Evolutionary conservation across 805 yeast genomes (phyloP), one percentile per base, ranked within the genome.

Genomic region (Grigorovia yakushimaensis): DNA sequence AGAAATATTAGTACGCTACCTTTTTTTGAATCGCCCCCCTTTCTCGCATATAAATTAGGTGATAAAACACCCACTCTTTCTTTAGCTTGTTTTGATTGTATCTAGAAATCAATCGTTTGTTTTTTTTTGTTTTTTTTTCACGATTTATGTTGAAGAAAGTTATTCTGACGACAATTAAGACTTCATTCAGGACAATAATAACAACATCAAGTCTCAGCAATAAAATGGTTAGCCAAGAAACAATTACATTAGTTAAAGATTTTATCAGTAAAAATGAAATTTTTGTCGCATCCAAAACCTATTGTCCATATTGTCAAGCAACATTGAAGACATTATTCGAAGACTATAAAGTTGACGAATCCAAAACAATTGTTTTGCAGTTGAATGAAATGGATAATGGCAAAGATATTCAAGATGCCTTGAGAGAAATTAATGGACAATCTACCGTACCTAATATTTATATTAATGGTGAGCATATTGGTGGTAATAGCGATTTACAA

Each of bases 401-500:
- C 49, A 68, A 71, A 43, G 89, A 82, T 30, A 78, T 88, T 56
- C 97, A 89, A 71, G 82, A 71, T 44, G 94, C 94, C 54, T 73
- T 91, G 51, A 66, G 64, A 46, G 79, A 83, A 62, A 67, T 88
- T 50, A 85, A 95, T 38, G 93, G 95, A 50, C 98, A 91, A 74
- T 77, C 81, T 56, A 88, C 97, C 38, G 98, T 91, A 52, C 98
- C 98, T 52, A 88, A 84, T 65, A 77, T 91, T 57, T 91, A 84
- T 71, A 88, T 91, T 65, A 81, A 74, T 43, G 96, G 96, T 51
- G 76, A 89, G 69, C 96, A 88, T 73, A 79, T 91, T 60, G 98
- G 98, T 51, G 98, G 98, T 52, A 87, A 88, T 76, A 82, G 89
- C 38, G 96, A 87, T 57, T 72, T 91, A 54, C 95, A 88, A 69